A percentile compares a stretch with the other conserved stretches of the same genome.
phyloP scores from a whole-genome alignment of 1,284 basidiomycete species.

The Xerocomus amazonicus region DNA sequence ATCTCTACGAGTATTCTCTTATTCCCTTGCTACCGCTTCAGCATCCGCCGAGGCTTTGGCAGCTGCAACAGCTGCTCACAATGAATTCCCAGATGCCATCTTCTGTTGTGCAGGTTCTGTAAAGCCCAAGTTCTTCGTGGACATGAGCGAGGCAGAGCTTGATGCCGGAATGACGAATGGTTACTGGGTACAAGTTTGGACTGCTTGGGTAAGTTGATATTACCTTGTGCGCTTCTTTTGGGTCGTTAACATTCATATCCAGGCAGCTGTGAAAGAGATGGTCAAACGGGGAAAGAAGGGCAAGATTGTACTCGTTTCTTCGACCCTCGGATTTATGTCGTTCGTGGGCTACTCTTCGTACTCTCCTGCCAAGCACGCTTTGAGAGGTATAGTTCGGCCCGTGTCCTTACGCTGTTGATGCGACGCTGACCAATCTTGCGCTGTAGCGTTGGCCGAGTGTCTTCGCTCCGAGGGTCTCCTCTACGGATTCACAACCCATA shows the following conservation, averaged over 20 bases:
- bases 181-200: constrained; percentile 75
- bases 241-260: not conserved
- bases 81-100: constrained; percentile 56
- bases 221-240: not conserved
- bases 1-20: constrained; percentile 49
- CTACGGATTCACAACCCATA: constrained; percentile 78
- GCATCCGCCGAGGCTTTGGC: constrained; percentile 49
- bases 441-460: constrained; percentile 78
- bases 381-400: constrained; percentile 59
- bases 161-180: constrained; percentile 52
- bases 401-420: not conserved
- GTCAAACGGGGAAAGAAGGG: constrained; percentile 51
- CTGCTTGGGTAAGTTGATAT: constrained; percentile 61
- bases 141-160: constrained; percentile 52
- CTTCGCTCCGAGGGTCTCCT: constrained; percentile 81
- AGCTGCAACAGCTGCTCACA: constrained; percentile 44
- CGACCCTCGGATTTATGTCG: constrained; percentile 78
- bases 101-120: constrained; percentile 68
- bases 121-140: constrained; percentile 61
- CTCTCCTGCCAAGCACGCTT: constrained; percentile 84
- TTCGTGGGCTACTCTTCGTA: constrained; percentile 86
- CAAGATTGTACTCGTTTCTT: constrained; percentile 82
- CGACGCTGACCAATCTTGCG: not conserved
- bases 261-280: constrained; percentile 76
- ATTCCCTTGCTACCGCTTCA: constrained; percentile 45